Base-by-base conservation (phyloP, 352 stramenopile species). In the Phytophthora litchii region DNA sequence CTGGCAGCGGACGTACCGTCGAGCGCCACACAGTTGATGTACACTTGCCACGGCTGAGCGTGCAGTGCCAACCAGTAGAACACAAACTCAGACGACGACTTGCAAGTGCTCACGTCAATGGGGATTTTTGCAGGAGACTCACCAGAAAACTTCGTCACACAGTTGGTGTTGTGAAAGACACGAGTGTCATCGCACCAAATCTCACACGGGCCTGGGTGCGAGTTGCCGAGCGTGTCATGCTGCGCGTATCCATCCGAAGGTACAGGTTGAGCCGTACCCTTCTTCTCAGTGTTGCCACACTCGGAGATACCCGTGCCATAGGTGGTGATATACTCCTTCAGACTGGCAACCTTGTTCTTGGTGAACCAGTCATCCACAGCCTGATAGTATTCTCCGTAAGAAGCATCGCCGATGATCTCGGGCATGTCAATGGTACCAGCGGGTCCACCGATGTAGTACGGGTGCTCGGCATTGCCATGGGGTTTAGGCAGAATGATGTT, bases 11-110 rank as follows among this genome's bases (percentile, higher is more conserved):
- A 19, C 17, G 29, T 34, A 12, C 59, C 60, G 20, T 72, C 47
- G 3, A 76, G 49, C 7, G 50, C 38, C 23, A 68, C 67, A 32
- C 71, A 80, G 64, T 80, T 74, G 43, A 77, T 71, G 58, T 78
- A 82, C 32, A 74, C 54, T 55, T 82, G 69, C 69, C 69, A 82
- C 46, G 71, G 60, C 21, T 72, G 54, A n/a, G 37, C 47, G 23
- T 78, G 72, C 36, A 78, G 35, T 1, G 72, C 69, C 3, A 82
- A 38, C 72, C 72, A 82, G 56, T 75, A 78, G 58, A 82, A 78
- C 14, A 65, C 58, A 7, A 82, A 43, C 38, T 71, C 48, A 14
- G 42, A 58, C 23, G 65, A 58, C 11, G 57, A 44, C 21, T 66
- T 50, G 56, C 73, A 82, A 12, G 32, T 60, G 17, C 44, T 51